A percentile compares a stretch with the other conserved stretches of the same genome.
These are phyloP conservation scores for Epichloe gansuensis DNA, from an alignment of 2,329 filamentous ascomycete species.

Conservation along the genomic window DNA sequence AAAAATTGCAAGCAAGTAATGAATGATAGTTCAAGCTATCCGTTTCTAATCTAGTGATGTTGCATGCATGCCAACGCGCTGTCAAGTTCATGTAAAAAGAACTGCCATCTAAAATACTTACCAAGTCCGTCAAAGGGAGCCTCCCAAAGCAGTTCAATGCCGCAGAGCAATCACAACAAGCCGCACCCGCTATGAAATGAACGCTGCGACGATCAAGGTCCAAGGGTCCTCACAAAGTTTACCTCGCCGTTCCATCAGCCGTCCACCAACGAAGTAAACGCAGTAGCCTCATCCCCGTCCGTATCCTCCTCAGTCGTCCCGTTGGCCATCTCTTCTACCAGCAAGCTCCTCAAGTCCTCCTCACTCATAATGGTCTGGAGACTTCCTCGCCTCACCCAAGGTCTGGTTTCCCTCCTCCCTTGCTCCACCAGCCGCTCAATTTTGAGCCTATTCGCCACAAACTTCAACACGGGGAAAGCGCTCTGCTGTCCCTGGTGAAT, in stretches of 20 bases:
- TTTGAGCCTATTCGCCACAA: conserved; percentile 75
- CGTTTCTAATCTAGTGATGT: no score
- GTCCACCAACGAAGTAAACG: conserved; percentile 11
- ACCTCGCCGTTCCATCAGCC: conserved; percentile 12
- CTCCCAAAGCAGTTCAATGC: not conserved
- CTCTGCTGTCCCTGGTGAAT: conserved; percentile 81
- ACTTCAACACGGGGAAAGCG: conserved; percentile 82
- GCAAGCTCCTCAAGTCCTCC: conserved; percentile 41
- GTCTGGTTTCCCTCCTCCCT: conserved; percentile 41
- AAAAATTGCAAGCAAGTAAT: no score
- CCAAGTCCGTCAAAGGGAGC: no score
- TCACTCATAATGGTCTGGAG: conserved; percentile 49
- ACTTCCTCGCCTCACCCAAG: conserved; percentile 34
- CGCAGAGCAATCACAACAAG: not conserved
- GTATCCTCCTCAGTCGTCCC: conserved; percentile 27
- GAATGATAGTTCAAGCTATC: no score
- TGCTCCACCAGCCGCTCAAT: conserved; percentile 59
- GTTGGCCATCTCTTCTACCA: conserved; percentile 24
- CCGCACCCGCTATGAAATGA: not conserved
- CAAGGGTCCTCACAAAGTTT: not conserved
- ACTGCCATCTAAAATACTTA: no score
- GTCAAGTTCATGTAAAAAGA: no score
- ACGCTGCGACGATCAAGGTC: not conserved
- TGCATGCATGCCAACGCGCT: no score
- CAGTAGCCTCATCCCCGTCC: conserved; percentile 19